Conservation (phyloP, 2,329 filamentous ascomycete species). For the Amesomyces nigricolor region DNA sequence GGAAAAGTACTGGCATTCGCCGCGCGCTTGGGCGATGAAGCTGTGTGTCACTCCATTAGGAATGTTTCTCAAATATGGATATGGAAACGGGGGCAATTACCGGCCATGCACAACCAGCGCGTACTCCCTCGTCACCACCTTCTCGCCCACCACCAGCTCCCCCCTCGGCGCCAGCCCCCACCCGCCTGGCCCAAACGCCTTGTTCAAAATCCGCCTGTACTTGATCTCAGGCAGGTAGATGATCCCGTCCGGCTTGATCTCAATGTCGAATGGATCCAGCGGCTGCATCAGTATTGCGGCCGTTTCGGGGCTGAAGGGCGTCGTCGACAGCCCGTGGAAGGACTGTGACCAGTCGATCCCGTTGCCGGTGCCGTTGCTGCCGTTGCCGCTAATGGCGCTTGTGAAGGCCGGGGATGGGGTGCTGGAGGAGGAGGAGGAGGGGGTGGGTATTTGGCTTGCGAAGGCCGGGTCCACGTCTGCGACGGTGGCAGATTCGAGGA, state of each 20-base stretch:
- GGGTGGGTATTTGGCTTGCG: constrained; percentile 20
- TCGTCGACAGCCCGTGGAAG: constrained; percentile 69
- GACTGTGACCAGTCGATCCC: constrained; percentile 75
- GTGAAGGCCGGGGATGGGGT: constrained; percentile 20
- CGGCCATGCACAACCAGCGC: constrained; percentile 82
- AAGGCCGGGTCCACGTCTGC: constrained; percentile 30
- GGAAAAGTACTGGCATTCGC: constrained; percentile 90
- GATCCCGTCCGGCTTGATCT: constrained; percentile 97
- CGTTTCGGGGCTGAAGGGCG: constrained; percentile 65
- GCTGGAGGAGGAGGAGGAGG: constrained; percentile 6
- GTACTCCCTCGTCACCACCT: constrained; percentile 82
- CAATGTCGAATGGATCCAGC: constrained; percentile 69
- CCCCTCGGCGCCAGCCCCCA: constrained; percentile 91
- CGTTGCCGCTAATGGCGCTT: constrained; percentile 6
- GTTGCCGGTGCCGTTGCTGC: not conserved
- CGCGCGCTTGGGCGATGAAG: constrained; percentile 84
- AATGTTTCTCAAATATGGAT: not conserved
- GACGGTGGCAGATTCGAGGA: constrained; percentile 29
- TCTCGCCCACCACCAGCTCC: constrained; percentile 77
- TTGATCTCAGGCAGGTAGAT: constrained; percentile 97
- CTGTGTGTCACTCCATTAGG: constrained; percentile 40
- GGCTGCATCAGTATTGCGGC: constrained; percentile 62
- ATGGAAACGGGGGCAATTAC: constrained; percentile 30
- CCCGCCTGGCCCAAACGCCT: constrained; percentile 86
- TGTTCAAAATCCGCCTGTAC: constrained; percentile 84